phyloP scores from a whole-genome alignment of 192 early-diverging fungal species.

The Umbelopsis ramanniana region DNA sequence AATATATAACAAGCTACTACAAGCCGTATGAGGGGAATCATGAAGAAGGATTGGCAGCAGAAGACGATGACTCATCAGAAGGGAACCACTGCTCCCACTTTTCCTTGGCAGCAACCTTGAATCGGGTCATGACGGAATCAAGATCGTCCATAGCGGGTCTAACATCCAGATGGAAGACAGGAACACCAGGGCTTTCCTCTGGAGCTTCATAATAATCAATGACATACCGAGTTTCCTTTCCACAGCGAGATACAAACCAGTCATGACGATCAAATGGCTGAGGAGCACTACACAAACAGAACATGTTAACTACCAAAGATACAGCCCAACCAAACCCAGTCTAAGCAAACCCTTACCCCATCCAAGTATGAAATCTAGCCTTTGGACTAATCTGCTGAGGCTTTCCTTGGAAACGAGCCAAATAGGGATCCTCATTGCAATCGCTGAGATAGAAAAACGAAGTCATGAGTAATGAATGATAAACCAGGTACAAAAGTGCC shows the following conservation, averaged over 20 bases:
- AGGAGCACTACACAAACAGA: constrained; percentile 61
- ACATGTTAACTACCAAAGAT: not conserved
- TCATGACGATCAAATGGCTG: constrained; percentile 97
- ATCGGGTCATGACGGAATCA: constrained; percentile 64
- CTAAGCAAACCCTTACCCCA: constrained; percentile 57
- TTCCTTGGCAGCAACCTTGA: constrained; percentile 61
- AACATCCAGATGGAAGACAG: constrained; percentile 93
- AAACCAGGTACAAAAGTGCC: not conserved
- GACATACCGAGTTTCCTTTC: constrained; percentile 89
- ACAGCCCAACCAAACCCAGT: too few relatives aligned
- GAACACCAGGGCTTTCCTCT: constrained; percentile 67
- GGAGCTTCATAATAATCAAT: constrained; percentile 94
- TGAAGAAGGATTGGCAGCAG: constrained; percentile 5
- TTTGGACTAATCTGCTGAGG: constrained; percentile 80
- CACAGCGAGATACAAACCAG: constrained; percentile 93
- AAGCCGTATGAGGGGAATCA: constrained; percentile 3
- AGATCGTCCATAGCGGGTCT: constrained; percentile 88
- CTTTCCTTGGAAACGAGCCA: constrained; percentile 84
- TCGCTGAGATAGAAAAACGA: constrained; percentile 27
- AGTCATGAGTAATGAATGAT: not conserved
- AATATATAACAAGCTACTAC: not conserved
- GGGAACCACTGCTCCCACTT: constrained; percentile 49
- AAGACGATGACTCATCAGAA: not conserved
- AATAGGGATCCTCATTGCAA: constrained; percentile 55
- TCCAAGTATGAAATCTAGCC: constrained; percentile 63